Percentiles rank a stretch among this genome's conserved stretches.
These are phyloP conservation scores for Aspergillus coremiiformis DNA, from an alignment of 495 filamentous ascomycete genomes.

Conservation along the genomic window DNA sequence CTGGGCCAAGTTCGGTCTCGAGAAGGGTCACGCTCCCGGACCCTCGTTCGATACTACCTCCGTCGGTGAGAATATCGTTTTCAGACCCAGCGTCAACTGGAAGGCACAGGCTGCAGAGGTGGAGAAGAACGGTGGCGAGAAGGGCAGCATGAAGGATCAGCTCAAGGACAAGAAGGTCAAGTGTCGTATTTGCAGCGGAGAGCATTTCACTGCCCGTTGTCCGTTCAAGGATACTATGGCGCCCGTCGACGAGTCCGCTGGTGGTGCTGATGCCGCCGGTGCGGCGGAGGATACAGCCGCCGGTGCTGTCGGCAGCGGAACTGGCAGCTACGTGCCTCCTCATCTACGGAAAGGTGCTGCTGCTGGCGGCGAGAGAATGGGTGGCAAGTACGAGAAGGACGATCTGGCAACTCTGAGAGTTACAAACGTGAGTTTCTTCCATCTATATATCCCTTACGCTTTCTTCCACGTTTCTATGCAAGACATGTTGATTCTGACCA, in stretches of 20 bases:
- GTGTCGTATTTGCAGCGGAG: slow-evolving; percentile 95
- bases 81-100: slow-evolving; percentile 85
- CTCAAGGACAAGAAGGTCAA: slow-evolving; percentile 99
- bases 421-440: slow-evolving; percentile 71
- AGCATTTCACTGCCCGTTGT: slow-evolving; percentile 96
- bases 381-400: slow-evolving; percentile 91
- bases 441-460: neutral
- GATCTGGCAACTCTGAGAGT: slow-evolving; percentile 93
- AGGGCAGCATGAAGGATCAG: slow-evolving; percentile 72
- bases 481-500: slow-evolving; percentile 3
- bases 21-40: slow-evolving; percentile 61
- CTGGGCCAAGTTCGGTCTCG: slow-evolving; percentile 89
- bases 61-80: slow-evolving; percentile 95
- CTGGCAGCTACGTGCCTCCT: slow-evolving; percentile 82
- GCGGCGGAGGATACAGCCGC: slow-evolving; percentile 42
- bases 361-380: slow-evolving; percentile 75
- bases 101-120: slow-evolving; percentile 78
- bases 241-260: slow-evolving; percentile 58
- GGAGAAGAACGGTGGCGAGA: slow-evolving; percentile 66
- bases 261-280: slow-evolving; percentile 44
- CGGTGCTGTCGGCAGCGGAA: slow-evolving; percentile 59
- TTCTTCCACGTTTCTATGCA: slow-evolving; percentile 3
- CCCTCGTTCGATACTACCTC: slow-evolving; percentile 79
- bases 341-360: slow-evolving; percentile 72
- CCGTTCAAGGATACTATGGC: slow-evolving; percentile 81